Evolutionary conservation across 2,329 filamentous ascomycete genomes (phyloP), one percentile per base, ranked within the genome.

Genomic region (Alternaria arborescens): DNA sequence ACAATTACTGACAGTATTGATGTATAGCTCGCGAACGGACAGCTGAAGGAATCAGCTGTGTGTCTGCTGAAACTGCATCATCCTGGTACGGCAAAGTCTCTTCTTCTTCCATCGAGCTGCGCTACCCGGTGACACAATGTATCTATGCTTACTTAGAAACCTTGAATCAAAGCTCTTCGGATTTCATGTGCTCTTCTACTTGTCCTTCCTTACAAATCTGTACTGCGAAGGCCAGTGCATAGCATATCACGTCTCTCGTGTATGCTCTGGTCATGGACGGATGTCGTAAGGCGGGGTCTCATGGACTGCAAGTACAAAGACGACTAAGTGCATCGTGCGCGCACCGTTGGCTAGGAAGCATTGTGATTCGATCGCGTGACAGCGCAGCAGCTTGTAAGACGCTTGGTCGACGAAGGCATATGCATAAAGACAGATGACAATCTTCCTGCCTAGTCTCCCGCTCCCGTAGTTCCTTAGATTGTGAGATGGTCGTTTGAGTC

Each of bases 241-340:
- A 22, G 18, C 20, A 8, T 42, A 12, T 14, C 40, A 20, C 18
- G 10, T 10, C 18, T 40, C 8, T 20, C n/a, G 8, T 20, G 8
- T 20, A 32, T 32, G 12, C 18, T 20, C 44, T 32, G 20, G 20
- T 36, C 34, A 32, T 48, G 18, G 7, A 48, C 4, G 14, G 20
- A 24, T 64, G 63, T 24, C 67, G 68, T 41, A 81, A 70, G 48
- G 77, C 71, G 36, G 74, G 70, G 40, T 80, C 67, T 82, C 76
- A 43, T 69, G 56, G 16, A 61, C 74, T 75, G 62, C 66, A 66
- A 10, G 75, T 67, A 55, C 78, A 75, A 65, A 79, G 73, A 56
- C 77, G 20, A 50, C 32, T 16, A 50, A 50, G 30, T 50, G 78
- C 67, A 79, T 75, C 65, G 74, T 78, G 73, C 71, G 62, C 65